Evolutionary conservation across 116 monocot genomes (phyloP).

Genomic region (Iris pallida): DNA sequence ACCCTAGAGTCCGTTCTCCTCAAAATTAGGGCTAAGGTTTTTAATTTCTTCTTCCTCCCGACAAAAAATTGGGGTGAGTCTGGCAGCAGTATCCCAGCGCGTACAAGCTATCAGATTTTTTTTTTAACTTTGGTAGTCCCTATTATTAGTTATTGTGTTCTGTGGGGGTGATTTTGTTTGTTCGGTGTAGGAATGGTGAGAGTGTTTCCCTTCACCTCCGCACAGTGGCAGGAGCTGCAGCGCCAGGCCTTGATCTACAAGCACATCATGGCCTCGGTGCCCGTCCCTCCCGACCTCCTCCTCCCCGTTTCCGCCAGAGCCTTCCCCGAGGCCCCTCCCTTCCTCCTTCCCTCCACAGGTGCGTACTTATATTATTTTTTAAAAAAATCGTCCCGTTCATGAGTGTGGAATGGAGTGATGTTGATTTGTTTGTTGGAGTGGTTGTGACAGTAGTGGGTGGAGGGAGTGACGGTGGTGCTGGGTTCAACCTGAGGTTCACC

Average conservation of each 20-base stretch:
- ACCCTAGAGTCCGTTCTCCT: too few species aligned
- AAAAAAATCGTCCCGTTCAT: too few species aligned
- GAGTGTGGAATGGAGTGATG: neutral
- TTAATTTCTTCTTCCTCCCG: too few species aligned
- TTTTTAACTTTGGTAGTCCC: neutral
- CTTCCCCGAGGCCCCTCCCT: constrained; percentile 8
- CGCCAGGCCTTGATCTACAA: constrained; percentile 70
- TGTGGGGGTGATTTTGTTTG: neutral
- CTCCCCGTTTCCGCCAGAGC: constrained; percentile 10
- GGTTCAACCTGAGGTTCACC: constrained; percentile 15
- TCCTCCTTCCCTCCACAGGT: constrained; percentile 1
- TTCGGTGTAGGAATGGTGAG: constrained; percentile 1
- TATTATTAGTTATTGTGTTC: neutral
- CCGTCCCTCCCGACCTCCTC: constrained; percentile 49
- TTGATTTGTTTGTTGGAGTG: neutral
- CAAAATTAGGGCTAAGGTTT: too few species aligned
- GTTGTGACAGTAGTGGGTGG: neutral
- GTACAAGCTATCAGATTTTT: too few species aligned
- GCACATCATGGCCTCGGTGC: constrained; percentile 42
- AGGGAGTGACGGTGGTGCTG: constrained; percentile 3
- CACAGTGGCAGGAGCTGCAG: constrained; percentile 68
- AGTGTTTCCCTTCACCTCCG: constrained; percentile 30
- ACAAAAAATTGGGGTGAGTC: too few species aligned
- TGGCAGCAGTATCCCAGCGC: too few species aligned
- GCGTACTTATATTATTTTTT: neutral